Percentiles rank a stretch among this genome's conserved stretches.
Evolutionary conservation across 805 yeast genomes (phyloP).

Genomic region (Priceomyces medius): DNA sequence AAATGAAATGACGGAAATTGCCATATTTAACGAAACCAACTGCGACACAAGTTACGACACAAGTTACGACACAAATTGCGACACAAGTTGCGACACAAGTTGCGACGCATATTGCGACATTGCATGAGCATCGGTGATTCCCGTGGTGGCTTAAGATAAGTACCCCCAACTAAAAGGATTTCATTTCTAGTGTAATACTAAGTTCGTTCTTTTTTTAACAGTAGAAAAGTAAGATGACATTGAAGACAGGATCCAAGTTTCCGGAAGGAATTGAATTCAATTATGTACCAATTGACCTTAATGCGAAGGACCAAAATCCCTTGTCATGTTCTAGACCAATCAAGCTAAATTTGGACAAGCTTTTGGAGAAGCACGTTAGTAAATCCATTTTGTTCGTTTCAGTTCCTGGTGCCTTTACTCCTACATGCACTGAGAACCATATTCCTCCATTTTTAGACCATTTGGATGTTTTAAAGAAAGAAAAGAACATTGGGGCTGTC

Average conservation of each 20-base stretch:
- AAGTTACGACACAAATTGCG: too few relatives aligned
- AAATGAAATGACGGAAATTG: constrained; percentile 7
- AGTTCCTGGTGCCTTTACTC: constrained; percentile 77
- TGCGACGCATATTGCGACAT: not conserved
- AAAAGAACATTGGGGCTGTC: constrained; percentile 29
- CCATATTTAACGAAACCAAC: too few relatives aligned
- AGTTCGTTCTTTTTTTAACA: too few relatives aligned
- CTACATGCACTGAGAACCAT: constrained; percentile 46
- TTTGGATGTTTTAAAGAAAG: constrained; percentile 26
- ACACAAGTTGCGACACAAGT: not conserved
- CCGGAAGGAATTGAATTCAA: constrained; percentile 35
- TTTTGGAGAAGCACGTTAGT: constrained; percentile 23
- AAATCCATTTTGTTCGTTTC: constrained; percentile 34
- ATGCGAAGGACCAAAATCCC: constrained; percentile 23
- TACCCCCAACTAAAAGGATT: too few relatives aligned
- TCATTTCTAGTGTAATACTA: too few relatives aligned
- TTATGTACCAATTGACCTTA: constrained; percentile 38
- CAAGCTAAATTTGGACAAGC: constrained; percentile 31
- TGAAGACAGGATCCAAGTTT: constrained; percentile 30
- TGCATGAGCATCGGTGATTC: not conserved
- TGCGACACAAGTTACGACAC: not conserved
- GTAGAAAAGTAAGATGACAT: constrained; percentile 1
- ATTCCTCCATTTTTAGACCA: constrained; percentile 37
- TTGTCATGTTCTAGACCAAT: constrained; percentile 38
- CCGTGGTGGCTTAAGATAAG: not conserved